phyloP scores from a whole-genome alignment of 139 green algal genomes.

The Chlamydomonas schloesseri region DNA sequence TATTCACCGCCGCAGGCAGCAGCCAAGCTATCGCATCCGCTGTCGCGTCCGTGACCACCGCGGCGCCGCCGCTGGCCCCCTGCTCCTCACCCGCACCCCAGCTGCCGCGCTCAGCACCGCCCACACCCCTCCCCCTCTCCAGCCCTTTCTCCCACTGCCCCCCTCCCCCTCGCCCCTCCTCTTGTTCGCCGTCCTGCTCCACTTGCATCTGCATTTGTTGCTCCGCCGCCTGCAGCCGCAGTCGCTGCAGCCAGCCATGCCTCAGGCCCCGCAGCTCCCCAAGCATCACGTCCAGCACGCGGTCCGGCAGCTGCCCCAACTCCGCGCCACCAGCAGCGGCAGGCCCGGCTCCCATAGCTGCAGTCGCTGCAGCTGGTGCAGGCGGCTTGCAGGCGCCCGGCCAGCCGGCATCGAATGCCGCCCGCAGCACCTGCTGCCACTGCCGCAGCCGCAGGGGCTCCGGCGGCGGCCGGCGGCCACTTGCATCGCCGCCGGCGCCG shows the following conservation, averaged over 20 bases:
- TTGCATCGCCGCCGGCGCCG: no score
- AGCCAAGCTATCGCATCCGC: not conserved
- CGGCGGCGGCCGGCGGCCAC: no score
- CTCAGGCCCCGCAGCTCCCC: not conserved
- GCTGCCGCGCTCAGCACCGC: no score
- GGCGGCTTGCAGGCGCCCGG: no score
- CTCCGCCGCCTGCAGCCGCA: not conserved
- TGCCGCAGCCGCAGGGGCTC: slow-evolving; percentile 17
- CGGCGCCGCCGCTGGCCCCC: no score
- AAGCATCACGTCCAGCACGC: not conserved
- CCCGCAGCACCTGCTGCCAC: slow-evolving; percentile 34
- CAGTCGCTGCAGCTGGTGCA: no score
- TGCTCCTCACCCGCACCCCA: not conserved
- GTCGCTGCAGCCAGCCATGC: slow-evolving; percentile 5
- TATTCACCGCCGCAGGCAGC: not conserved
- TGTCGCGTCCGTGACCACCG: not conserved
- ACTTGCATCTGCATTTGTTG: not conserved
- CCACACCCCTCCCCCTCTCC: not conserved
- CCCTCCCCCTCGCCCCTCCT: not conserved
- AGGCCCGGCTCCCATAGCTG: no score
- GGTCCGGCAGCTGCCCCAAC: not conserved
- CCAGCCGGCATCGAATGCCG: not conserved
- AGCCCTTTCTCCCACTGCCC: not conserved
- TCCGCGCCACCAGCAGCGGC: not conserved
- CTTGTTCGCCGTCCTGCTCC: not conserved